Base-by-base conservation (phyloP, 1,139 yeast genomes). In the Kodamaea alishanica region DNA sequence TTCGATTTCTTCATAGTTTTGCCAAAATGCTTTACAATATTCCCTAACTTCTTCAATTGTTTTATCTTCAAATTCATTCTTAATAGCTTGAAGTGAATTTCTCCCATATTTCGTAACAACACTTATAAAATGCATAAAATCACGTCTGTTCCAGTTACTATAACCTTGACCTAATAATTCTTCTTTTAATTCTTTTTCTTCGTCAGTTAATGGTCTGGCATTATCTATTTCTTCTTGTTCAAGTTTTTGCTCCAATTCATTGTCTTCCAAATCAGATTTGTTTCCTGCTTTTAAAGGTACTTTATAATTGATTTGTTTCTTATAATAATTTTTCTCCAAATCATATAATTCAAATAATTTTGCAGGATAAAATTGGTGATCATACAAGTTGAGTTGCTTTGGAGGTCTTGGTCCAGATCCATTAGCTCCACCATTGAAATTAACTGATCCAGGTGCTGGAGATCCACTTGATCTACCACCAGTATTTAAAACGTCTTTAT, bases 401-500 rank as follows among this genome's bases (percentile, higher is more conserved):
- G 90, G 90, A 44, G 83, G 80, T 50, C 68, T 73, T 11, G 84
- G 83, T 0, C 79, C 80, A 20, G 70, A 63, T 39, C 61, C 65
- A 10, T 58, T 55, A 3, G 50, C 36, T 2, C 59, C 40, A n/a
- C n/a, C n/a, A n/a, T n/a, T n/a, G n/a, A n/a, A n/a, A n/a, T n/a
- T n/a, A n/a, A n/a, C n/a, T n/a, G n/a, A n/a, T 24, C 52, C 48
- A 8, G 45, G 54, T 1, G 73, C 50, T 0, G 74, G 52, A 5
- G 45, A 40, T 1, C 45, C 39, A 10, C 34, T 32, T 26, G 49
- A 37, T 50, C 83, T 66, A 30, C 80, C 77, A 9, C 88, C 86
- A 5, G 86, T 77, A 50, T 81, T 79, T 47, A 84, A 65, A 6
- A 83, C 90, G 60, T 82, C 92, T 56, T 84, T 79, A 60, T 84